phyloP scores from a whole-genome alignment of 768 basidiomycete genomes.

The Mycena sanguinolenta region DNA sequence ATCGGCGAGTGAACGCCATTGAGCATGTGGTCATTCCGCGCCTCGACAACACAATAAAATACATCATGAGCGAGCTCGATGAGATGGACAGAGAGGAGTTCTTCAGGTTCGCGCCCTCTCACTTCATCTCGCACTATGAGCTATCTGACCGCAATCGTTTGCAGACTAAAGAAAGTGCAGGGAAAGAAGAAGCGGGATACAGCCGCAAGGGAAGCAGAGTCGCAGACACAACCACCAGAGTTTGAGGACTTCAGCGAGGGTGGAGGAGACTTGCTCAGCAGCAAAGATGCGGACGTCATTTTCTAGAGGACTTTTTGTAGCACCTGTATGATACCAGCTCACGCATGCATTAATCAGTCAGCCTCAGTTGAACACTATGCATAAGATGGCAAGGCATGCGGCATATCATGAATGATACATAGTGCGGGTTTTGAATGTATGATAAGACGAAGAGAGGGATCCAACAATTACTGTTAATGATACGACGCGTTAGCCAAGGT shows the following conservation, averaged over 20 bases:
- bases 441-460: conserved; percentile 35
- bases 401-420: conserved; percentile 84
- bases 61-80: conserved; percentile 96
- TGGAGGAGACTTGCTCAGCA: conserved; percentile 77
- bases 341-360: conserved; percentile 31
- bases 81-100: conserved; percentile 99
- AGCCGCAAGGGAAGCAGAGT: conserved; percentile 55
- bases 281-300: conserved; percentile 94
- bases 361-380: conserved; percentile 13
- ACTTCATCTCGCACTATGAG: not conserved
- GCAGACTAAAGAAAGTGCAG: conserved; percentile 95
- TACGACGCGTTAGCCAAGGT: conserved; percentile 27
- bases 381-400: conserved; percentile 51
- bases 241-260: conserved; percentile 51
- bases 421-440: conserved; percentile 61
- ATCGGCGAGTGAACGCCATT: conserved; percentile 98
- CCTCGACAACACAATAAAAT: conserved; percentile 97
- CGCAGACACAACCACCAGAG: conserved; percentile 43
- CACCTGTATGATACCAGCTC: conserved; percentile 34
- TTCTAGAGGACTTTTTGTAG: conserved; percentile 64
- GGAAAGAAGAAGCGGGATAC: conserved; percentile 95
- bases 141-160: not conserved
- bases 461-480: conserved; percentile 54
- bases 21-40: conserved; percentile 97
- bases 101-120: conserved; percentile 74